phyloP scores from a whole-genome alignment of 192 early-diverging fungal genomes.

The Entomortierella lignicola region DNA sequence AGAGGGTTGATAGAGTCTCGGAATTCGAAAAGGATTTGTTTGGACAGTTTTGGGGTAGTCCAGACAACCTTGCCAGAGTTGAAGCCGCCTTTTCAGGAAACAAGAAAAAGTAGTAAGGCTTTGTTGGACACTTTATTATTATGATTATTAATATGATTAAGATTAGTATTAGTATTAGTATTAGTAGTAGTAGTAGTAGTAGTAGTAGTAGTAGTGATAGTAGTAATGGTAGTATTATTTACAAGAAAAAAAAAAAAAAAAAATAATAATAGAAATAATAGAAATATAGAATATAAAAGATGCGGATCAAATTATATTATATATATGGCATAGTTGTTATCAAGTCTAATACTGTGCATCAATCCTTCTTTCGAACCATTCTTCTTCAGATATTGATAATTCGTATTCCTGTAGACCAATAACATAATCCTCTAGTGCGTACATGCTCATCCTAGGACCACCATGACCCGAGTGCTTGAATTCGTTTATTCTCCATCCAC shows the following conservation, averaged over 20 bases:
- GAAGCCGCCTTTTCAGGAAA: conserved; percentile 26
- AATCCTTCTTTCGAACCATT: background rate
- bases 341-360: too few relatives aligned
- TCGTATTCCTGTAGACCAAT: conserved; percentile 12
- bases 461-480: conserved; percentile 48
- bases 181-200: background rate
- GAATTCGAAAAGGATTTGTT: conserved; percentile 49
- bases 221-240: too few relatives aligned
- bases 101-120: conserved; percentile 6
- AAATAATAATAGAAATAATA: background rate
- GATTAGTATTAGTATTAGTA: background rate
- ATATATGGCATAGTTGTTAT: too few relatives aligned
- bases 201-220: too few relatives aligned
- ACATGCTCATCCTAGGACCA: conserved; percentile 45
- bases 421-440: conserved; percentile 46
- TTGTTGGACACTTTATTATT: too few relatives aligned
- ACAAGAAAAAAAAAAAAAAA: conserved; percentile 17
- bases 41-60: conserved; percentile 39
- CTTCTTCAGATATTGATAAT: background rate
- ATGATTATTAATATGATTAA: background rate
- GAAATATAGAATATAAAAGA: background rate
- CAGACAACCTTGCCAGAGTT: conserved; percentile 46
- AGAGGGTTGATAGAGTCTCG: conserved; percentile 40
- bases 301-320: background rate
- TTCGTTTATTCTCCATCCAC: conserved; percentile 43